phyloP scores from a whole-genome alignment of 495 filamentous ascomycete genomes.

The Recurvomyces mirabilis region DNA sequence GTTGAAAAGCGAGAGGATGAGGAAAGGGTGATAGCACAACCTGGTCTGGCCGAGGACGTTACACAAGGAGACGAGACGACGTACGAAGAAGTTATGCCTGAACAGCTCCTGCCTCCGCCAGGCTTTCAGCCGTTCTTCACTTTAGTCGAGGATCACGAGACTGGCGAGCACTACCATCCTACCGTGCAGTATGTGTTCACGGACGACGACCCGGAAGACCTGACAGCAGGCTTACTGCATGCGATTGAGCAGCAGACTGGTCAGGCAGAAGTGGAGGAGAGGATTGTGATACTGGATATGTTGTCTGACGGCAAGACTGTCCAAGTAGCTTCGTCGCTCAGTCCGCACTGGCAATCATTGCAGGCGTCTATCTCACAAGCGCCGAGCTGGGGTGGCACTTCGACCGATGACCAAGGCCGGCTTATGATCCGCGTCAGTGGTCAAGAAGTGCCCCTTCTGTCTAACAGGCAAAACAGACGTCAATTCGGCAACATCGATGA shows the following conservation, averaged over 20 bases:
- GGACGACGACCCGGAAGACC: constrained; percentile 30
- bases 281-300: constrained; percentile 29
- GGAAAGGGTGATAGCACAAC: no score
- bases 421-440: constrained; percentile 27
- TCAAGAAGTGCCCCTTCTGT: constrained; percentile 14
- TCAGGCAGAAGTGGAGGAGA: constrained; percentile 20
- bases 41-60: no score
- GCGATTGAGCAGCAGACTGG: constrained; percentile 19
- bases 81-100: constrained; percentile 20
- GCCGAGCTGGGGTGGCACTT: constrained; percentile 27
- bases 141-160: constrained; percentile 45
- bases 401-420: constrained; percentile 7
- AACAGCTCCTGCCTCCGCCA: constrained; percentile 31
- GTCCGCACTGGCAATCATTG: constrained; percentile 29
- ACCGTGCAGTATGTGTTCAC: constrained; percentile 74
- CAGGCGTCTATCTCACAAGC: constrained; percentile 21
- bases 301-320: constrained; percentile 27
- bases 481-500: constrained; percentile 1
- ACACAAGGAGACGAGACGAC: constrained; percentile 1
- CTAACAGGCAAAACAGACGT: neutral
- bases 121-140: constrained; percentile 57
- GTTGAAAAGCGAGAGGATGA: no score
- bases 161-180: constrained; percentile 57
- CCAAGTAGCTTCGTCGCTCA: constrained; percentile 24
- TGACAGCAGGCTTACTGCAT: constrained; percentile 26